phyloP scores from a whole-genome alignment of 2,329 filamentous ascomycete species.

The Fusarium pseudoanthophilum region DNA sequence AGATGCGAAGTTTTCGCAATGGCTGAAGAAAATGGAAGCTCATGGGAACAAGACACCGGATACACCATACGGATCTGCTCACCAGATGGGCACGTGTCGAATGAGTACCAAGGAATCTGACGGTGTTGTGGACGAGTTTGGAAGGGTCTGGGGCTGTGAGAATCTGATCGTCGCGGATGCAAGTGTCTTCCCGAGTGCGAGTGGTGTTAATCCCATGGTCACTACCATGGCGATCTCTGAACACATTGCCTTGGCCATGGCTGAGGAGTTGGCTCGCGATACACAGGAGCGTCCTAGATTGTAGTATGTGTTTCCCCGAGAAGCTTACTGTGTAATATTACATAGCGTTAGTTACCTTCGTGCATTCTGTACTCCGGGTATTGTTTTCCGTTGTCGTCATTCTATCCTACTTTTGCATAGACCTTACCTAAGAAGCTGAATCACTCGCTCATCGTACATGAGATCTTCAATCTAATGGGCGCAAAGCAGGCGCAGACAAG shows the following conservation, averaged over 20 bases:
- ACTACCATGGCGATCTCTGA: conserved; percentile 3
- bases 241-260: background rate
- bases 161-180: background rate
- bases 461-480: background rate
- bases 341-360: background rate
- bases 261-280: background rate
- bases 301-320: background rate
- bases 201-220: background rate
- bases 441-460: background rate
- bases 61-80: background rate
- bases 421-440: background rate
- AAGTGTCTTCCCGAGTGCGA: background rate
- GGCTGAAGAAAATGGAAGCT: background rate
- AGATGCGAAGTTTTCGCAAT: background rate
- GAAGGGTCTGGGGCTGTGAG: background rate
- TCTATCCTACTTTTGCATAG: background rate
- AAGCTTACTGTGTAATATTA: too few relatives aligned
- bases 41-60: conserved; percentile 7
- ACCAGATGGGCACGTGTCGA: background rate
- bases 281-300: background rate
- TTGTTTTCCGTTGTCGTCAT: background rate
- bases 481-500: background rate
- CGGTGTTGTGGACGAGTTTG: background rate
- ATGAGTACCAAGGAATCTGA: background rate
- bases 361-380: background rate